These are phyloP conservation scores for Penicillium crustosum DNA, from an alignment of 2,329 filamentous ascomycete species.

Conservation along the genomic window DNA sequence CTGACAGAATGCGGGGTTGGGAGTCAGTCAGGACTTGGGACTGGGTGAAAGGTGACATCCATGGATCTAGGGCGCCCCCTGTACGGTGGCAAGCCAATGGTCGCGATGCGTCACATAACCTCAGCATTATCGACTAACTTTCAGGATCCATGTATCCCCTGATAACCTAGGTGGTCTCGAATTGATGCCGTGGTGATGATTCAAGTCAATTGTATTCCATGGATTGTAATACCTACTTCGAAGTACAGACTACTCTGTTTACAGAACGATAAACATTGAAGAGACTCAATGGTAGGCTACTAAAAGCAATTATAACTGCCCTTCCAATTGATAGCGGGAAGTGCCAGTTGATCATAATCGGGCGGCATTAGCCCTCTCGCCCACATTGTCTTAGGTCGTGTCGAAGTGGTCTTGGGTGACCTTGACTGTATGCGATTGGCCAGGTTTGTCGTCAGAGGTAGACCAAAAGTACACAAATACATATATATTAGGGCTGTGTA, in stretches of 20 bases:
- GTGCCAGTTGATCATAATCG: conserved; percentile 2
- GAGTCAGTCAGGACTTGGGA: conserved; percentile 10
- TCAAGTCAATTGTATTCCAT: not conserved
- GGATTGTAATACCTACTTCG: not conserved
- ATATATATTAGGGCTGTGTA: not conserved
- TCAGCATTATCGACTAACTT: not conserved
- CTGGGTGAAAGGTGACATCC: conserved; percentile 19
- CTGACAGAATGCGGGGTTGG: conserved; percentile 28
- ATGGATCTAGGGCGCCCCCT: conserved; percentile 15
- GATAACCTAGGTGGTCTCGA: not conserved
- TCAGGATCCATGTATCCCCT: conserved; percentile 4
- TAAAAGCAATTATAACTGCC: not conserved
- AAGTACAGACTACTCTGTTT: not conserved
- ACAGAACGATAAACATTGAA: not conserved
- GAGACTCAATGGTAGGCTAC: not conserved
- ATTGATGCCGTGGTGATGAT: not conserved
- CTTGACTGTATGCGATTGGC: not conserved
- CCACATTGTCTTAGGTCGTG: not conserved
- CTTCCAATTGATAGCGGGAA: not conserved
- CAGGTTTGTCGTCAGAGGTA: not conserved
- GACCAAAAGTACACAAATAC: not conserved
- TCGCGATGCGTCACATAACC: not conserved
- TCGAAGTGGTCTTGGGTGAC: conserved; percentile 1
- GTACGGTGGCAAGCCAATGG: conserved; percentile 17
- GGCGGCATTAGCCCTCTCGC: not conserved